Base-by-base conservation (phyloP, 2,329 filamentous ascomycete genomes). In the Chrysoporthe cubensis region DNA sequence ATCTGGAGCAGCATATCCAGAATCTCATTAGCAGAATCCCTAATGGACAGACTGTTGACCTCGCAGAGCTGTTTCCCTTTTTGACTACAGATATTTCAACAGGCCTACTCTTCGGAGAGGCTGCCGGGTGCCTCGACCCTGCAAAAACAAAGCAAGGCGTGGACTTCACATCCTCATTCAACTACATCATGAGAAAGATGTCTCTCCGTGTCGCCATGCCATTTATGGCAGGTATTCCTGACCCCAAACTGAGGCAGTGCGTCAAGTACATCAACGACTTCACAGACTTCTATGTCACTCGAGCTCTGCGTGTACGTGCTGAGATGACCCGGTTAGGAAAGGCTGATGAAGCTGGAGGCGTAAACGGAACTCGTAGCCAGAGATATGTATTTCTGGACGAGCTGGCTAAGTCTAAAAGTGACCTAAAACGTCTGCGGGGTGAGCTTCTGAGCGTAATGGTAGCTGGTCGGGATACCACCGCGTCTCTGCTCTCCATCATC, bases 401-500 rank as follows among this genome's bases (percentile, higher is more conserved):
- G 66, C 63, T 70, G 68, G 77, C 82, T 46, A 59, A 65, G 64
- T 42, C 52, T 40, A 44, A 50, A 8, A 56, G 48, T 26, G 57
- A 76, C 88, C 65, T 34, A 18, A 32, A 57, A 26, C 54, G 62
- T n/a, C 60, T 66, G 66, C 67, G 66, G 60, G 65, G 64, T 67
- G 71, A 76, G 58, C 60, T 76, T 43, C 71, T 75, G 65, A 74
- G 75, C 62, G 72, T 78, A 56, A 71, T 83, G n/a, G 63, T 74
- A 18, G 75, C 75, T 13, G 73, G 73, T 9, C 69, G 76, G 26
- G 77, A 79, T 67, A 77, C 77, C n/a, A 78, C 75, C 18, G 76
- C 74, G 1, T 69, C 72, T n/a, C 67, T 76, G 14, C 70, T 78
- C 43, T 71, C 72, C 32, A 70, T 74, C 66, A 67, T 72, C 2